Evolutionary conservation across 2,329 filamentous ascomycete species (phyloP).

Genomic region (Pestalotiopsis sp.): DNA sequence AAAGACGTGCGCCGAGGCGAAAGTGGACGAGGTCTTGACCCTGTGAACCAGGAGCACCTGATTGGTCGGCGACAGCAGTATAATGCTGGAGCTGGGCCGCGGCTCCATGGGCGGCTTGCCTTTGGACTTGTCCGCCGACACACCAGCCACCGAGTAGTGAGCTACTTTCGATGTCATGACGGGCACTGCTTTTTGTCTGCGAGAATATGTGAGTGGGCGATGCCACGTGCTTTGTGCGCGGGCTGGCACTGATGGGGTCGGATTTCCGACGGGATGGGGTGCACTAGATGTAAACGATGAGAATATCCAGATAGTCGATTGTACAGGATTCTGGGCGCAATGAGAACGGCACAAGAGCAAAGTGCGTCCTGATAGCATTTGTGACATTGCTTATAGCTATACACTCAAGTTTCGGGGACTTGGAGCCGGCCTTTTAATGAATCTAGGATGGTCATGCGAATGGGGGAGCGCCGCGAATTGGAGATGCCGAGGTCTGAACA

Average conservation of each 20-base stretch:
- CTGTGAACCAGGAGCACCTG: conserved; percentile 87
- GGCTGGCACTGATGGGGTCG: background rate
- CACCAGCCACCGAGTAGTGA: conserved; percentile 9
- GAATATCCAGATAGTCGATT: background rate
- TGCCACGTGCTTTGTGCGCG: background rate
- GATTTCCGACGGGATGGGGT: background rate
- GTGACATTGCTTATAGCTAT: conserved; percentile 4
- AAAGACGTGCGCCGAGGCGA: conserved; percentile 93
- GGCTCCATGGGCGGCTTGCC: conserved; percentile 39
- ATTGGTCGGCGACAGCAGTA: conserved; percentile 84
- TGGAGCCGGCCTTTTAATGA: background rate
- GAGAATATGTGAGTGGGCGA: background rate
- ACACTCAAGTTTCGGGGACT: background rate
- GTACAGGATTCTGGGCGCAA: background rate
- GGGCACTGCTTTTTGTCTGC: background rate
- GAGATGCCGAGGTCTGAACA: conserved; percentile 8
- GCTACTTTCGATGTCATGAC: conserved; percentile 3
- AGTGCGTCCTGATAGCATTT: background rate
- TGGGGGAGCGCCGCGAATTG: background rate
- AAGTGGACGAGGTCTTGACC: conserved; percentile 79
- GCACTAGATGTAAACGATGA: background rate
- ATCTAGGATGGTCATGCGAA: background rate
- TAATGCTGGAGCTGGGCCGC: conserved; percentile 61
- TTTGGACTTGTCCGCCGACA: conserved; percentile 23
- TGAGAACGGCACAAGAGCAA: background rate